Conservation (phyloP, 768 basidiomycete genomes). For the Phlebiopsis flavidoalba region DNA sequence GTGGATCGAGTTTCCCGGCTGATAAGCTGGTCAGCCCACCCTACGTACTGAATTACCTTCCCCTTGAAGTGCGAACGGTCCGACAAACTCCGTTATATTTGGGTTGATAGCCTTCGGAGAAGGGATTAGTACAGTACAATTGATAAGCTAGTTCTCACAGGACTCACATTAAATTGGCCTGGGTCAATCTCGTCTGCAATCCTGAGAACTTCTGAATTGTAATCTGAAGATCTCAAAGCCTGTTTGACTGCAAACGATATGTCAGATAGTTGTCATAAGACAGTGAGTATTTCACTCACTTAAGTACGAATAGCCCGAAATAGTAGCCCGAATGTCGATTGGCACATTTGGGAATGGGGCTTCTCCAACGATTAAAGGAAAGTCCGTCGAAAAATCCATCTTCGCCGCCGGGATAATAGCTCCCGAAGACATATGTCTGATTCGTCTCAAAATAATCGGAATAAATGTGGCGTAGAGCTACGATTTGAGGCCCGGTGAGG, state of each 20-base stretch:
- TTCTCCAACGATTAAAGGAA: conserved; percentile 13
- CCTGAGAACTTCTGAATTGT: neutral
- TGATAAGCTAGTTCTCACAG: neutral
- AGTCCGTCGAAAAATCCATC: conserved; percentile 12
- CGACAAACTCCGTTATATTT: neutral
- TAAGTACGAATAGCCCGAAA: neutral
- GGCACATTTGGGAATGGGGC: conserved; percentile 9
- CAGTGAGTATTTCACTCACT: neutral
- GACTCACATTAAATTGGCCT: neutral
- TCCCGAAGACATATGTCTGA: conserved; percentile 20
- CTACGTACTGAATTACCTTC: conserved; percentile 2
- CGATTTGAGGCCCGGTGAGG: conserved; percentile 22
- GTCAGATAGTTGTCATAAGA: neutral
- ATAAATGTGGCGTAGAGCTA: conserved; percentile 23
- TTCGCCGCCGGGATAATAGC: conserved; percentile 27
- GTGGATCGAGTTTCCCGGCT: conserved; percentile 13
- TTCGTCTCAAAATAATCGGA: conserved; percentile 22
- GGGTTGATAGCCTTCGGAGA: neutral
- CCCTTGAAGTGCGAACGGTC: neutral
- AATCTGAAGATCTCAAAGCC: neutral
- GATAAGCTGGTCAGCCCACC: conserved; percentile 12
- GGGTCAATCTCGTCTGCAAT: neutral
- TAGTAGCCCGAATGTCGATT: too few relatives aligned
- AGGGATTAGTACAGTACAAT: neutral
- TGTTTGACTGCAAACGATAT: neutral